Conservation (phyloP, 495 filamentous ascomycete genomes). For the Penicillium arizonense region DNA sequence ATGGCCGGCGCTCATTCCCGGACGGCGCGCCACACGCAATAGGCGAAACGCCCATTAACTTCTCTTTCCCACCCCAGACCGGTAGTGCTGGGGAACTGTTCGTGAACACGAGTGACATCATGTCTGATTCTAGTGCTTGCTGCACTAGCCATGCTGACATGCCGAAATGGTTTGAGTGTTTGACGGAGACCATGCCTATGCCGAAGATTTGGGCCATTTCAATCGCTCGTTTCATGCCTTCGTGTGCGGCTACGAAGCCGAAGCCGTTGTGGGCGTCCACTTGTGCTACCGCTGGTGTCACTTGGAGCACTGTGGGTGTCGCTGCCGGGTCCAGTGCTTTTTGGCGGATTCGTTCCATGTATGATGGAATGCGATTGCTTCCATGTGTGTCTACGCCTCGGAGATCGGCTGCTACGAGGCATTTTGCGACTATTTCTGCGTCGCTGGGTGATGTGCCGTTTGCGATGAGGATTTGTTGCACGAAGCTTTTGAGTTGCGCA, state of each 20-base stretch:
- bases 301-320: slow-evolving; percentile 51
- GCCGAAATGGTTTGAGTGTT: slow-evolving; percentile 77
- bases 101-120: slow-evolving; percentile 78
- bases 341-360: slow-evolving; percentile 67
- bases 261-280: slow-evolving; percentile 74
- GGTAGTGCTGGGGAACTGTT: slow-evolving; percentile 75
- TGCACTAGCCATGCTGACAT: slow-evolving; percentile 78
- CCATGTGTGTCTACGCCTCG: slow-evolving; percentile 79
- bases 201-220: slow-evolving; percentile 63
- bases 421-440: slow-evolving; percentile 58
- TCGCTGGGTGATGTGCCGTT: slow-evolving; percentile 57
- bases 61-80: slow-evolving; percentile 64
- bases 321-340: slow-evolving; percentile 60
- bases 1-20: slow-evolving; percentile 46
- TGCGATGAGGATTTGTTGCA: slow-evolving; percentile 47
- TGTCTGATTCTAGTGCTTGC: slow-evolving; percentile 66
- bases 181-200: slow-evolving; percentile 70
- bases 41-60: slow-evolving; percentile 73
- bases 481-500: slow-evolving; percentile 34
- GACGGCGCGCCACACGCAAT: slow-evolving; percentile 75
- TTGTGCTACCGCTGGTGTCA: slow-evolving; percentile 65
- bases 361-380: slow-evolving; percentile 72
- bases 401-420: slow-evolving; percentile 69
- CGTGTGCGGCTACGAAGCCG: slow-evolving; percentile 64
- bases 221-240: slow-evolving; percentile 62